Percentiles rank a stretch among this genome's conserved stretches.
Evolutionary conservation across 441 rosid species (phyloP).

Genomic region (Daphne laureola): DNA sequence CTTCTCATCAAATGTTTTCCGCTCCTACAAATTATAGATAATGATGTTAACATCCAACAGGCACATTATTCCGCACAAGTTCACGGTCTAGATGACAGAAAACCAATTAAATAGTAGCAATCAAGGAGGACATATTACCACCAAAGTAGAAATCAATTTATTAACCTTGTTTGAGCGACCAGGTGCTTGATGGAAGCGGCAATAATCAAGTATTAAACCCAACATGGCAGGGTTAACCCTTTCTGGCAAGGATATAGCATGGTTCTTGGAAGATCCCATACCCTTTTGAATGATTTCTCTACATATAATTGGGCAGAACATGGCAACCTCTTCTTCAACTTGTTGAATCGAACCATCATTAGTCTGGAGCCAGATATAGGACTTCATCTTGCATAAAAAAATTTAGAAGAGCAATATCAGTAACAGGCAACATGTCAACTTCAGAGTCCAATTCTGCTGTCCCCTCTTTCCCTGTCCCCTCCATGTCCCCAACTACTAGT

Average conservation of each 20-base stretch:
- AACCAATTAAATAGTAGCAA: neutral
- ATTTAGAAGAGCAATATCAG: neutral
- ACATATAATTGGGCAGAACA: slow-evolving; percentile 67
- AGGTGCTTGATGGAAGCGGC: slow-evolving; percentile 63
- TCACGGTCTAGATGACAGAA: neutral
- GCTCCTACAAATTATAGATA: slow-evolving; percentile 32
- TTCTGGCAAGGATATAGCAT: slow-evolving; percentile 63
- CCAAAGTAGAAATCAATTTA: slow-evolving; percentile 1
- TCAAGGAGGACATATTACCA: neutral
- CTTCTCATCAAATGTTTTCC: slow-evolving; percentile 50
- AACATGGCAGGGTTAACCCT: slow-evolving; percentile 48
- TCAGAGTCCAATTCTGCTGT: too few species aligned
- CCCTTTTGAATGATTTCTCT: slow-evolving; percentile 46
- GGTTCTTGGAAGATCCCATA: slow-evolving; percentile 57
- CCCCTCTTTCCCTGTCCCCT: too few species aligned
- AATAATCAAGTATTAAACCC: slow-evolving; percentile 56
- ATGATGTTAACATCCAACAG: slow-evolving; percentile 6
- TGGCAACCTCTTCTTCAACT: slow-evolving; percentile 74
- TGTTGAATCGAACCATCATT: slow-evolving; percentile 64
- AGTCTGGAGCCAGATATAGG: slow-evolving; percentile 67
- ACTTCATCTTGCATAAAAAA: slow-evolving; percentile 40
- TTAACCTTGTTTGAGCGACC: slow-evolving; percentile 66
- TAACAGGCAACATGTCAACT: neutral
- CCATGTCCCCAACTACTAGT: too few species aligned
- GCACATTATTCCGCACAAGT: neutral